These are phyloP conservation scores for Cyberlindnera saturnus DNA, from an alignment of 805 yeast genomes.

Conservation along the genomic window DNA sequence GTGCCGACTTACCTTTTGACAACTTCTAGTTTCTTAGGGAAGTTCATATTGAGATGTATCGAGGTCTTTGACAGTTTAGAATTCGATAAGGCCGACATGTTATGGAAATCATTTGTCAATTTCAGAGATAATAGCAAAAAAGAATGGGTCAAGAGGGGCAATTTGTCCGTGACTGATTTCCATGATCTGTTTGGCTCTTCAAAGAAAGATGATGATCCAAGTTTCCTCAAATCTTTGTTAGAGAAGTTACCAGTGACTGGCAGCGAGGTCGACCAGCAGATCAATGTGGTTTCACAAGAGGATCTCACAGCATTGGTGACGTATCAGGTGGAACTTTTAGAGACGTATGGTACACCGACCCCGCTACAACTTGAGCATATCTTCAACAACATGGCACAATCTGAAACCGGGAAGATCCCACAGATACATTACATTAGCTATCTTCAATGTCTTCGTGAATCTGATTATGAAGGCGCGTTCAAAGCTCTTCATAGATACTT, in stretches of 20 bases:
- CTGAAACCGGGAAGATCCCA: slow-evolving; percentile 38
- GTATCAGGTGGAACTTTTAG: slow-evolving; percentile 47
- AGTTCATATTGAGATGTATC: slow-evolving; percentile 35
- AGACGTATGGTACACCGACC: slow-evolving; percentile 44
- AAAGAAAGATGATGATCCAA: slow-evolving; percentile 20
- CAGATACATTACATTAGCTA: slow-evolving; percentile 52
- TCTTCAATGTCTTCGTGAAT: slow-evolving; percentile 48
- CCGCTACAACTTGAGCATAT: slow-evolving; percentile 38
- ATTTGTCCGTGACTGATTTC: slow-evolving; percentile 1
- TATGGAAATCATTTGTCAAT: slow-evolving; percentile 37
- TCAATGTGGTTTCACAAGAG: slow-evolving; percentile 40
- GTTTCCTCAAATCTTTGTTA: slow-evolving; percentile 10
- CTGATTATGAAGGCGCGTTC: slow-evolving; percentile 52
- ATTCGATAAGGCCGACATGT: slow-evolving; percentile 38
- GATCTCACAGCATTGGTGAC: slow-evolving; percentile 46
- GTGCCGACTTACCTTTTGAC: slow-evolving; percentile 26
- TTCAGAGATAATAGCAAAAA: slow-evolving; percentile 26
- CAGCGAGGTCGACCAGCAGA: slow-evolving; percentile 8
- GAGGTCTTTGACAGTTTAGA: slow-evolving; percentile 37
- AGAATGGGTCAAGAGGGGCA: slow-evolving; percentile 15
- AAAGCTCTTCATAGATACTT: slow-evolving; percentile 56
- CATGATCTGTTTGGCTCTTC: slow-evolving; percentile 12
- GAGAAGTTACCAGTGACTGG: slow-evolving; percentile 4
- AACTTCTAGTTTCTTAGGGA: slow-evolving; percentile 38
- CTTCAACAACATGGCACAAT: slow-evolving; percentile 40